These are phyloP conservation scores for Colletotrichum simmondsii DNA, from an alignment of 2,329 filamentous ascomycete species.

Conservation along the genomic window DNA sequence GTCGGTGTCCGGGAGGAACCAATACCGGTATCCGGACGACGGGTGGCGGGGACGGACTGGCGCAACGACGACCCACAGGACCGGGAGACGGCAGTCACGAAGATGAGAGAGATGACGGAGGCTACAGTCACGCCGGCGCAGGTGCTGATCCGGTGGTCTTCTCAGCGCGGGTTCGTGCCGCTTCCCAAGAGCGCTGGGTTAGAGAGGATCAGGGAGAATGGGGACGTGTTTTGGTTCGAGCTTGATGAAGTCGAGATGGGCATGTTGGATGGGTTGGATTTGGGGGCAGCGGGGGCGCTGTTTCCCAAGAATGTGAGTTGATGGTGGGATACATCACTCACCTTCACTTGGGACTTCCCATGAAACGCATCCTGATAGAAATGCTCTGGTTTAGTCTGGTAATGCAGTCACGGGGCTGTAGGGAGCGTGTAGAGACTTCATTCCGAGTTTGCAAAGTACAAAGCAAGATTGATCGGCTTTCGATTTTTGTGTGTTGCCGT, in stretches of 20 bases:
- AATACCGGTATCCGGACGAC: not conserved
- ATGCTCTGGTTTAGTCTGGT: too few relatives aligned
- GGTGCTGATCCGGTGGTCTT: conserved; percentile 73
- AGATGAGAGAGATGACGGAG: conserved; percentile 68
- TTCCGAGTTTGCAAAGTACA: too few relatives aligned
- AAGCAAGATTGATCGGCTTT: too few relatives aligned
- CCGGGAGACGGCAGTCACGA: conserved; percentile 7
- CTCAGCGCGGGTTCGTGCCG: conserved; percentile 77
- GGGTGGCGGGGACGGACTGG: not conserved
- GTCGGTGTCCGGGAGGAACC: too few relatives aligned
- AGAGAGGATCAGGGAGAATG: conserved; percentile 69
- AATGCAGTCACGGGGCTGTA: too few relatives aligned
- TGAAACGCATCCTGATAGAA: too few relatives aligned
- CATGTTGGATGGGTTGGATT: conserved; percentile 42
- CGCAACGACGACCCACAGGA: not conserved
- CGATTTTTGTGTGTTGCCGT: too few relatives aligned
- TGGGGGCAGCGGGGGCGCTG: conserved; percentile 42
- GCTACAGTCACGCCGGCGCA: conserved; percentile 62
- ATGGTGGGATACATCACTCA: not conserved
- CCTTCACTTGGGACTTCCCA: too few relatives aligned
- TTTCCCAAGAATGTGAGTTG: conserved; percentile 44
- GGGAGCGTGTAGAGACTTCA: too few relatives aligned
- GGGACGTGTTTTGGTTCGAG: conserved; percentile 69
- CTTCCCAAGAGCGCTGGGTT: conserved; percentile 73
- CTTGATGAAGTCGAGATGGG: conserved; percentile 67